Evolutionary conservation across 78 protist genomes (phyloP).

Genomic region (Dictyostelium brefeldianum): DNA sequence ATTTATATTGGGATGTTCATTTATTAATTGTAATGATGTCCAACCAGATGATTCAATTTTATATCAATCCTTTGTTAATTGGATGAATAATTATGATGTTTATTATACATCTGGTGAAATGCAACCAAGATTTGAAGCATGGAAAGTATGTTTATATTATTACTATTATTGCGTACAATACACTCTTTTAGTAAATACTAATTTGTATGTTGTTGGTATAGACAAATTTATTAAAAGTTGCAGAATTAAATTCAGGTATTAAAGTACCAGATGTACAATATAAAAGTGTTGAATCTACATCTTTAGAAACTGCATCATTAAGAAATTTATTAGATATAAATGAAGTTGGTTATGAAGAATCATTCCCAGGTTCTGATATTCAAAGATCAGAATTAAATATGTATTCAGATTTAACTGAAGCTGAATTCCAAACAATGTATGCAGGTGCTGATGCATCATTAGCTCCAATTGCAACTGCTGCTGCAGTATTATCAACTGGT

Average conservation of each 20-base stretch:
- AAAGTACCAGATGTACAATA: conserved; percentile 24
- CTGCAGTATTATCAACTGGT: conserved; percentile 53
- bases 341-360: background rate
- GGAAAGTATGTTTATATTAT: conserved; percentile 55
- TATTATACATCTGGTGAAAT: conserved; percentile 10
- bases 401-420: conserved; percentile 17
- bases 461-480: background rate
- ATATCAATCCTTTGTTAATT: conserved; percentile 17
- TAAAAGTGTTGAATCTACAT: background rate
- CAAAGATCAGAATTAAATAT: background rate
- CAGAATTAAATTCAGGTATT: background rate
- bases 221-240: conserved; percentile 16
- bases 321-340: background rate
- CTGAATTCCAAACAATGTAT: conserved; percentile 3
- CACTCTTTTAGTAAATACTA: too few relatives aligned
- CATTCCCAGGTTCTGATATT: background rate
- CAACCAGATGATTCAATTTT: conserved; percentile 29
- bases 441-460: conserved; percentile 38
- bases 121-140: conserved; percentile 9
- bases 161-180: too few relatives aligned
- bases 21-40: background rate
- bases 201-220: background rate
- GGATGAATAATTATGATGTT: conserved; percentile 30
- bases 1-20: background rate
- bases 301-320: background rate